phyloP scores from a whole-genome alignment of 2,329 filamentous ascomycete genomes.

The Botrytis fabae region DNA sequence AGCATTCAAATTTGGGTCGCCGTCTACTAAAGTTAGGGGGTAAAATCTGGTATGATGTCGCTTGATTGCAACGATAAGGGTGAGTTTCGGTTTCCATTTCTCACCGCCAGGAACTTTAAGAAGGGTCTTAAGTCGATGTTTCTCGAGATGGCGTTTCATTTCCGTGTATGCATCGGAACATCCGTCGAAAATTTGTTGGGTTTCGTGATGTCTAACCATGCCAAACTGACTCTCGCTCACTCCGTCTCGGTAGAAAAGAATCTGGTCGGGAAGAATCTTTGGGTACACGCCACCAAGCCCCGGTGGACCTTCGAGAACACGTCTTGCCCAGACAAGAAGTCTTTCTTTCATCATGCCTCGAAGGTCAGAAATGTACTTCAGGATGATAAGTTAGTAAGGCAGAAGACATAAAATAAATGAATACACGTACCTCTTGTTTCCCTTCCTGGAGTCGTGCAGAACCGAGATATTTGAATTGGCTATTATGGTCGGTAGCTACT shows the following conservation, averaged over 20 bases:
- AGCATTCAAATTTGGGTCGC: constrained; percentile 25
- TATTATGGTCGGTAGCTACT: neutral
- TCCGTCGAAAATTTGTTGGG: neutral
- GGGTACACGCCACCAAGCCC: neutral
- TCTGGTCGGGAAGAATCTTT: neutral
- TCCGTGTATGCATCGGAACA: neutral
- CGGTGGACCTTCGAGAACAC: too few species aligned
- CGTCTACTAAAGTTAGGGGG: neutral
- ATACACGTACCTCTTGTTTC: neutral
- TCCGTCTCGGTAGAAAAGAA: constrained; percentile 5
- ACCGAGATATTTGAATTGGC: neutral
- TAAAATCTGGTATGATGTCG: constrained; percentile 4
- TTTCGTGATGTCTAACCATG: neutral
- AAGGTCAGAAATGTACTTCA: neutral
- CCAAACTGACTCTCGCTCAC: constrained; percentile 7
- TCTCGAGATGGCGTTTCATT: neutral
- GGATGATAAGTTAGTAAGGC: neutral
- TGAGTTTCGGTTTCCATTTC: neutral
- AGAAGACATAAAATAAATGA: neutral
- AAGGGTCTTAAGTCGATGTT: neutral
- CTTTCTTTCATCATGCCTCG: neutral
- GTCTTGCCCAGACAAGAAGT: neutral
- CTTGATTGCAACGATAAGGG: constrained; percentile 2
- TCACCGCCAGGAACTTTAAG: neutral
- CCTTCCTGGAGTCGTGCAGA: constrained; percentile 1